Evolutionary conservation across 345 rosid species (phyloP).

Genomic region (Angophora floribunda): DNA sequence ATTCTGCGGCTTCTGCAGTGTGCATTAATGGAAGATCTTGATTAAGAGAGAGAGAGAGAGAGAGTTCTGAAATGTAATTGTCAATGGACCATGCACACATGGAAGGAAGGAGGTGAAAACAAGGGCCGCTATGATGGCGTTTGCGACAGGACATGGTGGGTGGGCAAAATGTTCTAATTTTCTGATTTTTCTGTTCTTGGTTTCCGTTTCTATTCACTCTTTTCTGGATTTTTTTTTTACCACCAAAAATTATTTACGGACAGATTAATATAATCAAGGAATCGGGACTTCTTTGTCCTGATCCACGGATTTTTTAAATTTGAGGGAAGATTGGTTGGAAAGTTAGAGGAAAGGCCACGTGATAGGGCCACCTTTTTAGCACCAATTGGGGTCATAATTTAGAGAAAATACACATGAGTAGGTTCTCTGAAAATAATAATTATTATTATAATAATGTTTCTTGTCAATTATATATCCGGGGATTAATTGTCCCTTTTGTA

Average conservation of each 20-base stretch:
- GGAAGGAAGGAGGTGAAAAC: not conserved
- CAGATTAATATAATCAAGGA: not conserved
- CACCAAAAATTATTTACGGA: not conserved
- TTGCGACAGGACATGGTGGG: not conserved
- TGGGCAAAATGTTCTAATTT: not conserved
- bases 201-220: not conserved
- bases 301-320: not conserved
- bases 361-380: not conserved
- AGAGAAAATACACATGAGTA: not conserved
- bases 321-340: not conserved
- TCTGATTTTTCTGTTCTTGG: not conserved
- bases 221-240: not conserved
- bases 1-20: not conserved
- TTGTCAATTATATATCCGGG: not conserved
- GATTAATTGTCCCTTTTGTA: not conserved
- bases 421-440: not conserved
- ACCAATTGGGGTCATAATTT: not conserved
- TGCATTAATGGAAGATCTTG: not conserved
- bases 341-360: not conserved
- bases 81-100: not conserved
- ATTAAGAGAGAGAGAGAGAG: not conserved
- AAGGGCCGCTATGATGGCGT: not conserved
- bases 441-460: not conserved
- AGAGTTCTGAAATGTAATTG: not conserved
- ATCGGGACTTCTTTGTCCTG: not conserved